Conservation (phyloP, 331 rosid genomes). For the Quercus tomentella region DNA sequence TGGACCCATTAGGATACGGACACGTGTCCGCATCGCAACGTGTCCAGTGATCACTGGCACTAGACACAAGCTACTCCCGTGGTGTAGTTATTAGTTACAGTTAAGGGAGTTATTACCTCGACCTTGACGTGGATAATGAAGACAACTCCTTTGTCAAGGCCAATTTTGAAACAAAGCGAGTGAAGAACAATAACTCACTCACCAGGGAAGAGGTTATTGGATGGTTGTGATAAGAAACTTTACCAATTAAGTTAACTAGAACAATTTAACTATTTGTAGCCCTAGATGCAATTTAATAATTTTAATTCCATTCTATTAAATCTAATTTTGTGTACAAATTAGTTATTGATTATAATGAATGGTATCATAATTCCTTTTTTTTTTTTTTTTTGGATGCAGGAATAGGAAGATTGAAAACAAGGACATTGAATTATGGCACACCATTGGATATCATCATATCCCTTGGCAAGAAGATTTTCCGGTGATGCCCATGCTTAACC, state of each 20-base stretch:
- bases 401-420: slow-evolving; percentile 45
- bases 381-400: slow-evolving; percentile 5
- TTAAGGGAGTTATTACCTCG: slow-evolving; percentile 11
- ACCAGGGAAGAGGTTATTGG: slow-evolving; percentile 59
- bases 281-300: background rate
- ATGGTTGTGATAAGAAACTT: background rate
- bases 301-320: no score
- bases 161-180: slow-evolving; percentile 21
- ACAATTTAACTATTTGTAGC: no score
- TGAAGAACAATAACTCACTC: slow-evolving; percentile 16
- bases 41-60: no score
- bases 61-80: no score
- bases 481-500: slow-evolving; percentile 47
- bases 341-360: no score
- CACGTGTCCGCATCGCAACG: no score
- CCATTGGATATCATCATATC: slow-evolving; percentile 51
- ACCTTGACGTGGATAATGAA: slow-evolving; percentile 54
- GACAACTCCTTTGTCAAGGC: slow-evolving; percentile 44
- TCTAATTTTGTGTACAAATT: no score
- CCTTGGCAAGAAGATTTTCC: slow-evolving; percentile 59
- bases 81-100: no score
- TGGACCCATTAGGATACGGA: no score
- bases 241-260: no score
- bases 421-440: slow-evolving; percentile 59
- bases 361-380: background rate